A percentile compares a stretch with the other conserved stretches of the same genome.
Conservation (phyloP, 768 basidiomycete species). For the Psilocybe tampanensis region DNA sequence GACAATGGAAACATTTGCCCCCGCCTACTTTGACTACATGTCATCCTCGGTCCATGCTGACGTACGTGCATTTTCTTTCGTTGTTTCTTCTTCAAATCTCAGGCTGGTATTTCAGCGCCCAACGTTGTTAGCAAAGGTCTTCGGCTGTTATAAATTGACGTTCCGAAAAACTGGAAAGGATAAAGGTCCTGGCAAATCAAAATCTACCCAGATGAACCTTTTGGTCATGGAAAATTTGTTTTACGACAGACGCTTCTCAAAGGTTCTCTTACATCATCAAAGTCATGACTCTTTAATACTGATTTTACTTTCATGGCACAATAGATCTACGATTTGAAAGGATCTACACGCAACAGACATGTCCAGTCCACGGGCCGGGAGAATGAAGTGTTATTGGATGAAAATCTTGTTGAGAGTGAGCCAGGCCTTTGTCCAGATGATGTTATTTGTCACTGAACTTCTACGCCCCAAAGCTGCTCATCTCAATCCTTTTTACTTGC, state of each 20-base stretch:
- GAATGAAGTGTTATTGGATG: constrained; percentile 94
- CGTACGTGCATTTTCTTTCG: constrained; percentile 45
- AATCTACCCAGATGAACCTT: constrained; percentile 91
- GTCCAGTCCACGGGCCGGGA: constrained; percentile 88
- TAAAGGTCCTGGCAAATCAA: constrained; percentile 62
- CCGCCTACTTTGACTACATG: constrained; percentile 98
- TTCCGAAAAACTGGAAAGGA: constrained; percentile 83
- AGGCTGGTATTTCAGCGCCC: constrained; percentile 62
- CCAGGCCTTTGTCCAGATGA: background rate
- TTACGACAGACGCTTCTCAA: constrained; percentile 88
- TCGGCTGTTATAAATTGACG: constrained; percentile 94
- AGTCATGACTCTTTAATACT: background rate
- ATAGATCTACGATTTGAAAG: constrained; percentile 96
- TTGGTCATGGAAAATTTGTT: constrained; percentile 98
- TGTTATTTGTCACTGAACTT: constrained; percentile 6
- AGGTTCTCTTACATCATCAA: constrained; percentile 45
- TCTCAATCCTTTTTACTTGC: constrained; percentile 87
- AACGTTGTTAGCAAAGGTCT: constrained; percentile 93
- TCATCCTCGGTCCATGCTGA: constrained; percentile 87
- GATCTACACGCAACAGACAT: constrained; percentile 91
- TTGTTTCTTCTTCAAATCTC: background rate
- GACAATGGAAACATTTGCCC: constrained; percentile 95
- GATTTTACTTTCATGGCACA: constrained; percentile 33
- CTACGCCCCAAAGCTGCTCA: constrained; percentile 62
- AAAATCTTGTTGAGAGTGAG: constrained; percentile 92